Evolutionary conservation across 345 rosid species (phyloP).

Genomic region (Pelargonium nanum): DNA sequence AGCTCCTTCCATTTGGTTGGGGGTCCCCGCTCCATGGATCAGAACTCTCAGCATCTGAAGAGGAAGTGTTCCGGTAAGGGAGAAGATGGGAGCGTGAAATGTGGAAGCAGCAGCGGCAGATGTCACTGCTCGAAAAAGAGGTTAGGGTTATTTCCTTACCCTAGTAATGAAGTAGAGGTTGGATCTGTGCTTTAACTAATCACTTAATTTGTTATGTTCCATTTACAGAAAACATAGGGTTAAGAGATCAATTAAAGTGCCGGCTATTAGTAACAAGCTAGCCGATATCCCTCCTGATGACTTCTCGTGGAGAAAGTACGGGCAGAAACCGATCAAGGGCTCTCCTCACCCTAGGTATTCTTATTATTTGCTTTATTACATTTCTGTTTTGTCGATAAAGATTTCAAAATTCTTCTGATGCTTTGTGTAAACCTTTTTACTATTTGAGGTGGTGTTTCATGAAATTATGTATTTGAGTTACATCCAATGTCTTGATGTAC

Average conservation of each 20-base stretch:
- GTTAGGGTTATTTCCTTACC: slow-evolving; percentile 19
- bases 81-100: slow-evolving; percentile 64
- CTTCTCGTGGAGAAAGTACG: slow-evolving; percentile 77
- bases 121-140: slow-evolving; percentile 83
- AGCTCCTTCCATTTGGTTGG: slow-evolving; percentile 51
- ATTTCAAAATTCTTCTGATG: neutral
- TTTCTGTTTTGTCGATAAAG: neutral
- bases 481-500: too few species aligned
- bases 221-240: slow-evolving; percentile 57
- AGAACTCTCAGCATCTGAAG: slow-evolving; percentile 48
- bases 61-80: slow-evolving; percentile 54
- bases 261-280: slow-evolving; percentile 73
- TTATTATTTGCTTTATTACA: slow-evolving; percentile 2
- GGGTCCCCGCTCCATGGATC: slow-evolving; percentile 48
- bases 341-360: slow-evolving; percentile 75
- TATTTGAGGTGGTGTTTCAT: too few species aligned
- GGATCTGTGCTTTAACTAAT: too few species aligned
- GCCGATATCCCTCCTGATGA: slow-evolving; percentile 85
- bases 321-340: slow-evolving; percentile 80
- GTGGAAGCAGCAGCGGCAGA: slow-evolving; percentile 48
- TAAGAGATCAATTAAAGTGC: slow-evolving; percentile 68
- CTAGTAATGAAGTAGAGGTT: slow-evolving; percentile 7
- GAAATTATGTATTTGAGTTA: too few species aligned
- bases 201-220: too few species aligned
- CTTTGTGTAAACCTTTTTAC: too few species aligned